Evolutionary conservation across 2,329 filamentous ascomycete species (phyloP), one percentile per base, ranked within the genome.

Genomic region (Aspergillus latus): DNA sequence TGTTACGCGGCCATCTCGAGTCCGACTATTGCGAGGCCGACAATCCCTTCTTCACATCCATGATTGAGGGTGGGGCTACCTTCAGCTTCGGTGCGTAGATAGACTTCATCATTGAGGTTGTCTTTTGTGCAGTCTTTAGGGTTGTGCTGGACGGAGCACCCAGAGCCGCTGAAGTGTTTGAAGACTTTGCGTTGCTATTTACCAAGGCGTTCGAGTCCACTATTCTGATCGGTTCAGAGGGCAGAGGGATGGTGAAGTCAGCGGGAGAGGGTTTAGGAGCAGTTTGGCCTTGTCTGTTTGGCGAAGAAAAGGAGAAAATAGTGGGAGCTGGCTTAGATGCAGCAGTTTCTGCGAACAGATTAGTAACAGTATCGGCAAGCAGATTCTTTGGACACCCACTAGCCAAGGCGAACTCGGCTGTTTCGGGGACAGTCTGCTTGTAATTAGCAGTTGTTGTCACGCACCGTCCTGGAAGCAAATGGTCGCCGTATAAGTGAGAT

Each of bases 11-110:
- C 21, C 21, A 21, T 21, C 21, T 21, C 21, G 21, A 21, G 21
- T 37, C 34, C 10, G 8, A 21, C 21, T 37, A 10, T 57, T 49
- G 21, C 54, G 56, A 21, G 21, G 21, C 21, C 21, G 21, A 21
- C 21, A 21, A 21, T 21, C 21, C 21, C 21, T 21, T 21, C 21
- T 21, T 21, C 21, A 21, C 21, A 21, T 21, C 21, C 21, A 21
- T 21, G 21, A 21, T 21, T 21, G 21, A 21, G 21, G 21, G 21
- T 21, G 21, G 21, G 21, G 21, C 21, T 21, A 13, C 34, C 10
- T 10, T 37, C 5, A 56, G 52, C 21, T 53, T 56, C 3, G 62
- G 58, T 0, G 62, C 60, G 32, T 64, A 56, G 0, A 64, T 58
- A 5, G 62, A 64, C 13, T 54, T 47, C 28, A 58, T 51, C n/a